These are phyloP conservation scores for Paraglomus brasilianum DNA, from an alignment of 192 early-diverging fungal genomes.

Conservation along the genomic window DNA sequence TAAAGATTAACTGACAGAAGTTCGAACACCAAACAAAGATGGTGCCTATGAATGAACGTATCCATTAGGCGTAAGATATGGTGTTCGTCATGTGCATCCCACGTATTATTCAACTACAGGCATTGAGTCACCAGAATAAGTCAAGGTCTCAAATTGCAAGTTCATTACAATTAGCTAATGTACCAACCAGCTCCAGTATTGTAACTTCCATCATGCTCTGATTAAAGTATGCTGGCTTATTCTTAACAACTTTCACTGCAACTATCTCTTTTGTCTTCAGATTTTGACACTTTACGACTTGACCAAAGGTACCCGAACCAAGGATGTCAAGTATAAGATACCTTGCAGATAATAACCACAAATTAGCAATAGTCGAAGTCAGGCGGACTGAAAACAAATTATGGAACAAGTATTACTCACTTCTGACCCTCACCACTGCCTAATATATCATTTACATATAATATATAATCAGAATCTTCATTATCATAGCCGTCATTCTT, in stretches of 20 bases:
- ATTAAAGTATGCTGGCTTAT: slow-evolving; percentile 96
- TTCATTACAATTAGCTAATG: not conserved
- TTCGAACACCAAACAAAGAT: slow-evolving; percentile 97
- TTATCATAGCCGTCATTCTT: slow-evolving; percentile 95
- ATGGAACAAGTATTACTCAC: slow-evolving; percentile 45
- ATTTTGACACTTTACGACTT: slow-evolving; percentile 96
- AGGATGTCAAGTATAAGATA: slow-evolving; percentile 92
- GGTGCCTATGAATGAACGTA: slow-evolving; percentile 88
- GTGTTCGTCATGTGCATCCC: slow-evolving; percentile 84
- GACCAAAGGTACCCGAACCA: slow-evolving; percentile 97
- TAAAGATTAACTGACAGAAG: slow-evolving; percentile 96
- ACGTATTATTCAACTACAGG: slow-evolving; percentile 81
- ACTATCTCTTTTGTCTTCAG: slow-evolving; percentile 87
- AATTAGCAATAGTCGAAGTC: slow-evolving; percentile 10
- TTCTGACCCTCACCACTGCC: slow-evolving; percentile 86
- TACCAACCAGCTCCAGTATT: slow-evolving; percentile 80
- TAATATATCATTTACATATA: slow-evolving; percentile 96
- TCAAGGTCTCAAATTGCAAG: not conserved
- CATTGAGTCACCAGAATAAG: slow-evolving; percentile 4
- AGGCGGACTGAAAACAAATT: not conserved
- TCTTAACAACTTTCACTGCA: slow-evolving; percentile 98
- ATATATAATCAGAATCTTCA: slow-evolving; percentile 93
- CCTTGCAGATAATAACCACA: slow-evolving; percentile 40
- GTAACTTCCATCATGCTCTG: slow-evolving; percentile 97
- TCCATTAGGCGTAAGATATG: slow-evolving; percentile 89